Evolutionary conservation across 257 asterid genomes (phyloP), one percentile per base, ranked within the genome.

Genomic region (Solanum tarapatanum): DNA sequence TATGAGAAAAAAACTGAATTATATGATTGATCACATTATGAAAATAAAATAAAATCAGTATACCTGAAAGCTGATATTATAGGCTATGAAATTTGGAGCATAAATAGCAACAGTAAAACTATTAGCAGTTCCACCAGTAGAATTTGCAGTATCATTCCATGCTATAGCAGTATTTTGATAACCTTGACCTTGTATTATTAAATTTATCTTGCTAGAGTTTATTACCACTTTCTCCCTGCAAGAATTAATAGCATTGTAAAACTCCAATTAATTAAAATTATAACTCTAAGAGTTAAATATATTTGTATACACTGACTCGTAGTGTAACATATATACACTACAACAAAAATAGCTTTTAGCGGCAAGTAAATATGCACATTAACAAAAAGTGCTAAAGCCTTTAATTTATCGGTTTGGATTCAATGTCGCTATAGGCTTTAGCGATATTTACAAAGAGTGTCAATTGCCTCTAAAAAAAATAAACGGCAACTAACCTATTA

Each of bases 61-160:
- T 92, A 95, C 99, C 99, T 89, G 79, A 86, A 96, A 95, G 90
- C 98, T 95, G 45, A 96, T 93, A 89, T 95, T 95, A 41, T 93
- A 96, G 60, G 98, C 98, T 51, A 91, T 80, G 86, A 95, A 96
- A 84, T 93, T 90, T 80, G 97, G 68, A 41, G 98, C 92, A 12
- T 35, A 91, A 10, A 90, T 87, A 26, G 93, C 90, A 87, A 94
- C 84, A 6, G 99, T 93, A 41, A 91, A 92, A 89, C 97, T 96
- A 28, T 86, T 79, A 11, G 70, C 70, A 36, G 99, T 96, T 37
- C 92, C 95, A 39, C 98, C 98, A 1, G 95, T 90, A 24, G 99
- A 95, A 90, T 93, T 93, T 6, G 96, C 94, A 4, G 98, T 95
- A 91, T 95, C 99, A 51, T 96, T 95, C 99, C 98, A 96, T 39